These are phyloP conservation scores for Sideroxylon spinosum DNA, from an alignment of 179 eudicot species.

Conservation along the genomic window DNA sequence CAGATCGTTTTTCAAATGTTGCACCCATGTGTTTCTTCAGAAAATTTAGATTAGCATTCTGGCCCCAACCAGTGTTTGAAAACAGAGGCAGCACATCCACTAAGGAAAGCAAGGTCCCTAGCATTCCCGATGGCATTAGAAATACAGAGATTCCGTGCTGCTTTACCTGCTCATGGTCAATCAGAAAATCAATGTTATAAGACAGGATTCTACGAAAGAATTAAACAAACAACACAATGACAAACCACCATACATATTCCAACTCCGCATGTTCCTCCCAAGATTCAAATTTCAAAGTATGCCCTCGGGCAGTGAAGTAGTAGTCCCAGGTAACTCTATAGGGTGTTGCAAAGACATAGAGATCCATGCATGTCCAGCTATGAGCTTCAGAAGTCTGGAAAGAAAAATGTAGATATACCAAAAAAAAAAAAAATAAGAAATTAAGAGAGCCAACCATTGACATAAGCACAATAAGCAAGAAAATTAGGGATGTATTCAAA, in stretches of 20 bases:
- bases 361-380: constrained; percentile 97
- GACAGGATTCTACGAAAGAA: constrained; percentile 14
- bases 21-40: constrained; percentile 96
- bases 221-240: constrained; percentile 6
- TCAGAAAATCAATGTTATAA: constrained; percentile 17
- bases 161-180: constrained; percentile 63
- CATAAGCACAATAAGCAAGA: not conserved
- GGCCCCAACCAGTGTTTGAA: constrained; percentile 88
- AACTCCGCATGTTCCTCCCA: constrained; percentile 96
- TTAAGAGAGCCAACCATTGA: not conserved
- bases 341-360: constrained; percentile 94
- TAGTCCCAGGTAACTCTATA: constrained; percentile 95
- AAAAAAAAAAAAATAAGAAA: not conserved
- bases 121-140: constrained; percentile 98
- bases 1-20: constrained; percentile 70
- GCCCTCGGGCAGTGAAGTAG: constrained; percentile 78
- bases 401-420: constrained; percentile 1
- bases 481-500: not conserved
- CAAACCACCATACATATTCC: constrained; percentile 65
- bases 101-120: constrained; percentile 85
- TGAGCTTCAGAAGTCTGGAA: constrained; percentile 71
- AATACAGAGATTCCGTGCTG: constrained; percentile 93
- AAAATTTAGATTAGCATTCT: constrained; percentile 79
- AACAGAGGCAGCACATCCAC: constrained; percentile 80
- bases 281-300: constrained; percentile 69